Percentiles rank a stretch among this genome's conserved stretches.
phyloP scores from a whole-genome alignment of 495 filamentous ascomycete genomes.

The Xylaria scruposa region DNA sequence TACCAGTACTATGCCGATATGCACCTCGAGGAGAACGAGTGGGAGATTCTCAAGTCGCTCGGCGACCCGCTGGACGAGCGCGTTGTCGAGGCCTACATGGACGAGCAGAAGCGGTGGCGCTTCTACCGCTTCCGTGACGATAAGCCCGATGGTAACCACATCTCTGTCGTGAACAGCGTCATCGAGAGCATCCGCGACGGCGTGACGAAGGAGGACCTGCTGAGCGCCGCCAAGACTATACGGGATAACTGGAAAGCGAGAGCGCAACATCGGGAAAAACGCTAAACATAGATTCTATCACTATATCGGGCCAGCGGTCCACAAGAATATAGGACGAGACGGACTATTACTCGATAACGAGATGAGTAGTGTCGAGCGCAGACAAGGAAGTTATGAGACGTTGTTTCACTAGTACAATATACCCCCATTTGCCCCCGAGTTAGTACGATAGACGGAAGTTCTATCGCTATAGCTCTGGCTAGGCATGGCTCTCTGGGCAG shows the following conservation, averaged over 20 bases:
- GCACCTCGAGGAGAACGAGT: conserved; percentile 75
- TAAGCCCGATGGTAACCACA: conserved; percentile 89
- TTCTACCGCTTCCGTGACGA: conserved; percentile 89
- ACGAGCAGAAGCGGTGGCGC: conserved; percentile 75
- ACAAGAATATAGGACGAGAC: background rate
- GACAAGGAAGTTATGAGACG: background rate
- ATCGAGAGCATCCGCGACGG: conserved; percentile 81
- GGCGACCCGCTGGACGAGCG: conserved; percentile 75
- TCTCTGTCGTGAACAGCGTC: conserved; percentile 70
- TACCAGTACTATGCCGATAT: conserved; percentile 71
- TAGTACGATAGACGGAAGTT: background rate
- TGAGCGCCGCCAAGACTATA: conserved; percentile 67
- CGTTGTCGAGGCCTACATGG: conserved; percentile 87
- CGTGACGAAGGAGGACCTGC: conserved; percentile 59
- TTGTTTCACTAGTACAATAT: background rate
- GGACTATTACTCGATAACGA: background rate
- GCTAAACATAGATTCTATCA: background rate
- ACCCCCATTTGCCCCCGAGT: background rate
- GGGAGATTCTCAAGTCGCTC: conserved; percentile 78
- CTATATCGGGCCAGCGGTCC: background rate
- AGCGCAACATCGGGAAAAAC: conserved; percentile 34
- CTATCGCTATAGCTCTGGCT: background rate
- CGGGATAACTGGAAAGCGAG: conserved; percentile 74
- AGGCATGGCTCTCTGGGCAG: background rate
- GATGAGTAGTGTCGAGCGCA: background rate